A percentile compares a stretch with the other conserved stretches of the same genome.
These are phyloP conservation scores for Paraglomus brasilianum DNA, from an alignment of 192 early-diverging fungal genomes.

Conservation along the genomic window DNA sequence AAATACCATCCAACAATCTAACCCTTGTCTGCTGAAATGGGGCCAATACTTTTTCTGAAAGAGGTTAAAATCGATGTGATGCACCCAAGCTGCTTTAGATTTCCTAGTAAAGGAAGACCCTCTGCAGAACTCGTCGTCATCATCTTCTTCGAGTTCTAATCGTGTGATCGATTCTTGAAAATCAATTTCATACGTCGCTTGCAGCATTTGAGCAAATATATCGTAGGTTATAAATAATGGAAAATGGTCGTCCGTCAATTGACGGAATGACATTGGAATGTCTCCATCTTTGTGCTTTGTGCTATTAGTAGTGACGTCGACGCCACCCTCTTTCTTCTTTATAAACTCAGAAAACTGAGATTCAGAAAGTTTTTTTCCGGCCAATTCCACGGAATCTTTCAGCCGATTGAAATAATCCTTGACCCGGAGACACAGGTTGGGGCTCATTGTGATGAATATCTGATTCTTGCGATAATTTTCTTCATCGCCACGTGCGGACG, in stretches of 20 bases:
- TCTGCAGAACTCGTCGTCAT: background rate
- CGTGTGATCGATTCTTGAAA: background rate
- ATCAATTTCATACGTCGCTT: constrained; percentile 19
- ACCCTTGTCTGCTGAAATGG: background rate
- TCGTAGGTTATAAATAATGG: constrained; percentile 26
- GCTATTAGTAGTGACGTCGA: background rate
- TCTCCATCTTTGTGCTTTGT: background rate
- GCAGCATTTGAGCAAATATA: constrained; percentile 5
- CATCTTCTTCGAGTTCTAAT: background rate
- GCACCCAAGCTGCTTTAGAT: background rate
- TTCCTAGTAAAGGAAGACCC: background rate
- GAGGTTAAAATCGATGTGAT: background rate
- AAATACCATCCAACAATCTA: constrained; percentile 1
- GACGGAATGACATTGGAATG: constrained; percentile 25
- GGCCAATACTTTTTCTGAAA: constrained; percentile 12
- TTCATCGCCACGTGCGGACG: background rate
- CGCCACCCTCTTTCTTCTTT: background rate
- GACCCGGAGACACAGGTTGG: background rate
- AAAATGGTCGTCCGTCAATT: constrained; percentile 5
- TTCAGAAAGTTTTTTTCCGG: constrained; percentile 5
- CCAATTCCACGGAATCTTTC: background rate
- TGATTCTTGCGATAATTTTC: too few relatives aligned
- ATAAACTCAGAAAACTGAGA: constrained; percentile 8
- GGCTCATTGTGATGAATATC: constrained; percentile 20
- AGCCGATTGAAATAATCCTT: constrained; percentile 9